phyloP scores from a whole-genome alignment of 495 filamentous ascomycete species.

The Schizothecium vesticola region DNA sequence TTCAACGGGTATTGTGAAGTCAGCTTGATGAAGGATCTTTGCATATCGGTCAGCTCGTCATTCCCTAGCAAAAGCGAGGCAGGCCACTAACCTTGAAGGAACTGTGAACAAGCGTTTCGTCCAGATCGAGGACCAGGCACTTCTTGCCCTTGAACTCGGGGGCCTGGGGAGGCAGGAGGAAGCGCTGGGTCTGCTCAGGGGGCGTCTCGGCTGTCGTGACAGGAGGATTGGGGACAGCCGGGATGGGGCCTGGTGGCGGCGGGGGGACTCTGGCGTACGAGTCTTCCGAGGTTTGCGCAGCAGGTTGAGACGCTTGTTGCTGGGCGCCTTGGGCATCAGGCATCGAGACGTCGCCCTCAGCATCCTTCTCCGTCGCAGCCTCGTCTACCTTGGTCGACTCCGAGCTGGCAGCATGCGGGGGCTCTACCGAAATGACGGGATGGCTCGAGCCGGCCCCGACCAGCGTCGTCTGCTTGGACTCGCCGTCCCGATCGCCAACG shows the following conservation, averaged over 20 bases:
- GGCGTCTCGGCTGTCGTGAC: constrained; percentile 23
- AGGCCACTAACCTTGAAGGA: constrained; percentile 80
- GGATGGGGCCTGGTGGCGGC: constrained; percentile 52
- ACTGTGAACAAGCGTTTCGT: constrained; percentile 98
- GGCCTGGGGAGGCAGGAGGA: constrained; percentile 70
- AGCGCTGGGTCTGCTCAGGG: constrained; percentile 53
- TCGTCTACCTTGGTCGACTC: constrained; percentile 27
- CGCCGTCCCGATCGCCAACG: constrained; percentile 38
- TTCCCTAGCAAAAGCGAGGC: not conserved
- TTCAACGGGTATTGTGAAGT: constrained; percentile 98
- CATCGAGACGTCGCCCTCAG: constrained; percentile 61
- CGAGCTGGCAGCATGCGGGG: constrained; percentile 25
- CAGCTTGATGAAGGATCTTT: constrained; percentile 96
- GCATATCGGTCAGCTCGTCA: constrained; percentile 14
- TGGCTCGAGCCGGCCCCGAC: constrained; percentile 32
- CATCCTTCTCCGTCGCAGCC: constrained; percentile 31
- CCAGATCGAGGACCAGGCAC: constrained; percentile 90
- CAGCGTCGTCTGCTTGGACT: constrained; percentile 43
- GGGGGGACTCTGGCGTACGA: constrained; percentile 48
- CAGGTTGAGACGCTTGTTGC: constrained; percentile 18
- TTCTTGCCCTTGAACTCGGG: constrained; percentile 80
- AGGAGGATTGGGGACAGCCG: constrained; percentile 26
- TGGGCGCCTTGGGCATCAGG: constrained; percentile 42
- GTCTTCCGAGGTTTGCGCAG: constrained; percentile 26
- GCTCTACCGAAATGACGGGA: constrained; percentile 42